These are phyloP conservation scores for rapeseed (Brassica napus) DNA, from an alignment of 345 rosid genomes.

Conservation along the genomic window DNA sequence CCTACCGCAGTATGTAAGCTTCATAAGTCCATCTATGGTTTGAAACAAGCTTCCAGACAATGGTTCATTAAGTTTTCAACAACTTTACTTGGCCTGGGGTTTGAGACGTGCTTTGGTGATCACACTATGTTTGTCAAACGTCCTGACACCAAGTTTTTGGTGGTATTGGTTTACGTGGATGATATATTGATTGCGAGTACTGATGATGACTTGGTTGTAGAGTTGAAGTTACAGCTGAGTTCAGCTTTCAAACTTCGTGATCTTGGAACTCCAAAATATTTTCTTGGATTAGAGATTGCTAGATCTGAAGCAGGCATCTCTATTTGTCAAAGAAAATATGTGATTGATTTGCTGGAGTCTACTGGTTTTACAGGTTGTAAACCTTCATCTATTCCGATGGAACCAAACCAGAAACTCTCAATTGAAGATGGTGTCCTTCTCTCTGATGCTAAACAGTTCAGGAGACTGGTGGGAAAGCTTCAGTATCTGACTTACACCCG, in stretches of 20 bases:
- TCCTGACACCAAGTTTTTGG: no score
- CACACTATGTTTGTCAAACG: background rate
- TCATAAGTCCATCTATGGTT: no score
- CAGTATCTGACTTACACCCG: background rate
- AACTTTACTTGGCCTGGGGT: background rate
- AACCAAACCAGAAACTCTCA: background rate
- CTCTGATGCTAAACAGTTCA: background rate
- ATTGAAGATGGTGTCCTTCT: background rate
- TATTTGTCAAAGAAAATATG: no score
- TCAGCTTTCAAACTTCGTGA: background rate
- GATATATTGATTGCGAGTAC: background rate
- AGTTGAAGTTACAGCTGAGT: background rate
- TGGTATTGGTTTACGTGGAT: no score
- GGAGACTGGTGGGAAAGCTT: background rate
- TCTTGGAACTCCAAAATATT: background rate
- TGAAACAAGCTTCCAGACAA: no score
- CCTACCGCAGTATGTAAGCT: no score
- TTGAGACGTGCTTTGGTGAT: background rate
- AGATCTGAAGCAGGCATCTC: background rate
- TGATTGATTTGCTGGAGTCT: background rate
- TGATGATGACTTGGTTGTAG: background rate
- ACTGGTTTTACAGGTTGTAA: background rate
- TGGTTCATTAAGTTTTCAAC: slow-evolving; percentile 16
- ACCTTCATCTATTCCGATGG: background rate
- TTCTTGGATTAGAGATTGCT: background rate